phyloP scores from a whole-genome alignment of 345 rosid genomes.

The Salix exigua region DNA sequence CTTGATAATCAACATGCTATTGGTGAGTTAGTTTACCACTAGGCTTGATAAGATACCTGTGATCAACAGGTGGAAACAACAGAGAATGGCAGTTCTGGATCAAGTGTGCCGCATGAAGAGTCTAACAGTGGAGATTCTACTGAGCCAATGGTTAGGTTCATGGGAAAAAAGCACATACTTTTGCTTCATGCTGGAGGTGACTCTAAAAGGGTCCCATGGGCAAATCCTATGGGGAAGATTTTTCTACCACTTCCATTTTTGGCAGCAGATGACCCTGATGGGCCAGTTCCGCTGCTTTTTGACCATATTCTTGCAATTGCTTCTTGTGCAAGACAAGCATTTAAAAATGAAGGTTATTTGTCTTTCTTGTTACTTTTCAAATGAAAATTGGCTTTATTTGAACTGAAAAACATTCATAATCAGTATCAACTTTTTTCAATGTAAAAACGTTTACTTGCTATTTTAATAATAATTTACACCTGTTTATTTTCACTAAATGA shows the following conservation, averaged over 20 bases:
- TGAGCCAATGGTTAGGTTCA: conserved; percentile 36
- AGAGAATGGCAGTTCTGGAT: conserved; percentile 30
- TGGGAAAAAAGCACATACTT: conserved; percentile 70
- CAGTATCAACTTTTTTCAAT: neutral
- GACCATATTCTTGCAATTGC: conserved; percentile 96
- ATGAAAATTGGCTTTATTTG: neutral
- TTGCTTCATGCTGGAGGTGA: conserved; percentile 99
- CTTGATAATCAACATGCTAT: conserved; percentile 5
- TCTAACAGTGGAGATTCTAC: conserved; percentile 18
- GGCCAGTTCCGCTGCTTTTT: conserved; percentile 89
- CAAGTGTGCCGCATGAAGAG: conserved; percentile 12
- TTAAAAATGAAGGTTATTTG: conserved; percentile 55
- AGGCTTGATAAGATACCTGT: conserved; percentile 23
- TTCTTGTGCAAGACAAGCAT: conserved; percentile 86
- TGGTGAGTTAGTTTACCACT: conserved; percentile 10
- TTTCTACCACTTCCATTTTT: conserved; percentile 92
- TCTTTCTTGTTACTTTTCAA: conserved; percentile 7
- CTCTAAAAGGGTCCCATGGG: conserved; percentile 98
- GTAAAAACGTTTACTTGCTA: neutral
- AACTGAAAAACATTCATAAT: neutral
- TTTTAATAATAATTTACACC: neutral
- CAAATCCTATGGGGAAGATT: conserved; percentile 97
- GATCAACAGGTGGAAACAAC: conserved; percentile 43
- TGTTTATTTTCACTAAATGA: neutral
- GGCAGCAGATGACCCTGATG: conserved; percentile 92